Evolutionary conservation across 768 basidiomycete species (phyloP).

Genomic region (Neoboletus brunneissimus): DNA sequence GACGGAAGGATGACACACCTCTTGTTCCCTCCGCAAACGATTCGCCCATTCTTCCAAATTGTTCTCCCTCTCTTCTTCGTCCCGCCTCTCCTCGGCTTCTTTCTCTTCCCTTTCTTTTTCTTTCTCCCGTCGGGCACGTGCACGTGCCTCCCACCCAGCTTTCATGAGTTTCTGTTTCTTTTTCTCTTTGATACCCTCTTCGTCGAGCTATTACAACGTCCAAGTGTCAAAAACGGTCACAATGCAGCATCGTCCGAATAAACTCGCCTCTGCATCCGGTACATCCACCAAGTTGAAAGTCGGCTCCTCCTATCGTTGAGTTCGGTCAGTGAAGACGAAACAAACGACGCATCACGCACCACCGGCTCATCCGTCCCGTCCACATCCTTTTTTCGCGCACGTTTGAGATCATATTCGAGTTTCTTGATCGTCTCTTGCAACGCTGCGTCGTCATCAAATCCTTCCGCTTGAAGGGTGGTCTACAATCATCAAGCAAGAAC

Average conservation of each 20-base stretch:
- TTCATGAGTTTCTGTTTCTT: conserved; percentile 90
- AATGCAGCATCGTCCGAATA: not conserved
- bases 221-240: not conserved
- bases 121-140: conserved; percentile 81
- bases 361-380: conserved; percentile 65
- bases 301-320: conserved; percentile 60
- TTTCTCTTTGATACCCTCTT: conserved; percentile 92
- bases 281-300: conserved; percentile 89
- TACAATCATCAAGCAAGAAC: conserved; percentile 23
- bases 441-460: conserved; percentile 73
- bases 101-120: conserved; percentile 75
- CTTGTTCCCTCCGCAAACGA: conserved; percentile 74
- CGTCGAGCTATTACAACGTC: conserved; percentile 59
- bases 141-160: conserved; percentile 89
- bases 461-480: conserved; percentile 62
- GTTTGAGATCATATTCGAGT: conserved; percentile 74
- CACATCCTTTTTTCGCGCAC: conserved; percentile 76
- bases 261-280: conserved; percentile 78
- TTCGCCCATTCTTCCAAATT: conserved; percentile 74
- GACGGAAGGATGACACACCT: conserved; percentile 44
- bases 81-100: conserved; percentile 55
- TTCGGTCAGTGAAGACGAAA: not conserved
- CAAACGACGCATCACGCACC: conserved; percentile 30
- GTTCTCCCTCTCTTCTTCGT: conserved; percentile 69
- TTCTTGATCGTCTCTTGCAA: conserved; percentile 85